Percentiles rank a stretch among this genome's conserved stretches.
These are phyloP conservation scores for Fusarium tuaranense DNA, from an alignment of 2,329 filamentous ascomycete genomes.

Conservation along the genomic window DNA sequence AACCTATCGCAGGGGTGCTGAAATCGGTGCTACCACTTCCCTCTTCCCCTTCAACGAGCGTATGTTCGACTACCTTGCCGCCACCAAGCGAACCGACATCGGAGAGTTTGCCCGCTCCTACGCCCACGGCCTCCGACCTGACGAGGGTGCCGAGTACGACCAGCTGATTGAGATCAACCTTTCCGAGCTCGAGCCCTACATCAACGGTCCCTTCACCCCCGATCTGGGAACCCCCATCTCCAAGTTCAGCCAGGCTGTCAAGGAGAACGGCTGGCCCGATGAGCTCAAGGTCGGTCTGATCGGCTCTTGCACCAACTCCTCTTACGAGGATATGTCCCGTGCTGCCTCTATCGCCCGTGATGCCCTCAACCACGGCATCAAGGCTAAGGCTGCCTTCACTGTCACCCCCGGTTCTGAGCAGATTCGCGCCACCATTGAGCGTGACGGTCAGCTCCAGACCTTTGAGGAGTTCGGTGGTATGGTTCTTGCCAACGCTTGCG, in stretches of 20 bases:
- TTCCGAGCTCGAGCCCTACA: constrained; percentile 89
- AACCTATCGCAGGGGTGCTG: constrained; percentile 57
- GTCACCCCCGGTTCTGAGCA: constrained; percentile 97
- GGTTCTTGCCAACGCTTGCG: constrained; percentile 94
- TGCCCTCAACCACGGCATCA: constrained; percentile 87
- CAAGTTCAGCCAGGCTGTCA: constrained; percentile 85
- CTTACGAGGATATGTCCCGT: constrained; percentile 98
- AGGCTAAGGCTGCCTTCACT: constrained; percentile 92
- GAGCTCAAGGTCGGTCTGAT: constrained; percentile 94
- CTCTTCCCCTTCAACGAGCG: constrained; percentile 98
- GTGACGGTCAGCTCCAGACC: constrained; percentile 87
- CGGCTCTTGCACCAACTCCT: constrained; percentile 98
- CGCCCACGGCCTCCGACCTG: constrained; percentile 85
- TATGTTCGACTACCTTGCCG: constrained; percentile 95
- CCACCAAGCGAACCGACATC: constrained; percentile 91
- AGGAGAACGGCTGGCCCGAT: constrained; percentile 89
- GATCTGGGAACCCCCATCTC: constrained; percentile 94
- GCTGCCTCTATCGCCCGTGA: constrained; percentile 94
- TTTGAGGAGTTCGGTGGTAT: constrained; percentile 89
- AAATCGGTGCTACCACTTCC: constrained; percentile 89
- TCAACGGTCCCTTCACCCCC: constrained; percentile 97
- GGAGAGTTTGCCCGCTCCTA: constrained; percentile 90
- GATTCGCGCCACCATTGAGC: constrained; percentile 92
- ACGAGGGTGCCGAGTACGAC: constrained; percentile 92
- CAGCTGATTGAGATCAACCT: constrained; percentile 92